Conservation (phyloP, 75 land plant species). For the Selaginella tamariscina region DNA sequence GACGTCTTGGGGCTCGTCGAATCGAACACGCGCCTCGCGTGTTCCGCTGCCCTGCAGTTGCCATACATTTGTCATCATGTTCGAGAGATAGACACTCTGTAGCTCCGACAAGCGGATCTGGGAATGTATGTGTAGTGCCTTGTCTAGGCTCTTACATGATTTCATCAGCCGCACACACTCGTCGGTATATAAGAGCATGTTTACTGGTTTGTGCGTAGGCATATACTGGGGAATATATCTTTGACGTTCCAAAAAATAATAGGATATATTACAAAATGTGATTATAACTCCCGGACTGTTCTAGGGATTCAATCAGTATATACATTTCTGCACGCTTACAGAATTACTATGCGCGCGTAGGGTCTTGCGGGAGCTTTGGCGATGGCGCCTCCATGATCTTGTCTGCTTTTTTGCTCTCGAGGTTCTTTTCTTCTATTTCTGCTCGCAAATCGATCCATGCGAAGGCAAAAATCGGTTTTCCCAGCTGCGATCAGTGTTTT, state of each 20-base stretch:
- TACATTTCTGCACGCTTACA: too few species aligned
- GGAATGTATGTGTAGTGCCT: not conserved
- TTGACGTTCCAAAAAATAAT: too few species aligned
- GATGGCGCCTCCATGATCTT: too few species aligned
- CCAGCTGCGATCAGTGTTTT: too few species aligned
- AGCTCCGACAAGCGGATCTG: not conserved
- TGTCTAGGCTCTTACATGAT: not conserved
- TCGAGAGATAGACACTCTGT: not conserved
- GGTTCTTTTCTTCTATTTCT: too few species aligned
- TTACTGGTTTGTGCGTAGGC: not conserved
- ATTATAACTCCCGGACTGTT: too few species aligned
- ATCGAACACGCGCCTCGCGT: slow-evolving; percentile 5
- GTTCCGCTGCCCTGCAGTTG: not conserved
- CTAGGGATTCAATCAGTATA: too few species aligned
- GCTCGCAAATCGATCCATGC: too few species aligned
- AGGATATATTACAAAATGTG: too few species aligned
- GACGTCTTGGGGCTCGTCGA: not conserved
- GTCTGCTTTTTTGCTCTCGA: too few species aligned
- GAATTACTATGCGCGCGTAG: not conserved
- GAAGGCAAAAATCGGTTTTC: too few species aligned
- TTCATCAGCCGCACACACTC: not conserved
- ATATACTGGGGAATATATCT: not conserved
- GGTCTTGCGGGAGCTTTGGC: not conserved
- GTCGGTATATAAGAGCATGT: not conserved
- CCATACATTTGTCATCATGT: slow-evolving; percentile 6